Percentiles rank a stretch among this genome's conserved stretches.
Evolutionary conservation across 2,329 filamentous ascomycete genomes (phyloP).

Genomic region (Aspergillus sp.): DNA sequence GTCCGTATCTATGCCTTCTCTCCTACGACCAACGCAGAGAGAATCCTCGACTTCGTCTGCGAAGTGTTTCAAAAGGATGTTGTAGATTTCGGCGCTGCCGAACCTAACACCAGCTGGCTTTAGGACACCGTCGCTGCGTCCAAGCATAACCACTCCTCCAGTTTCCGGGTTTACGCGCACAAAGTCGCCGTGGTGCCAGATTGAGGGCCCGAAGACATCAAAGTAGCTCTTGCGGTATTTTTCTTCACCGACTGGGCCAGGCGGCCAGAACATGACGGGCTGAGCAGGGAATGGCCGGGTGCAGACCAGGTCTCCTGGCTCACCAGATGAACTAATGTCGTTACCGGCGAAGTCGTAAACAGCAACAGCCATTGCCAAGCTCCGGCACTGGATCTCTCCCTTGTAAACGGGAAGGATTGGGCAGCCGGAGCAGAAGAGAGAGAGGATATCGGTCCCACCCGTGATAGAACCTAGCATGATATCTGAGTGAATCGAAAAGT

Average conservation of each 20-base stretch:
- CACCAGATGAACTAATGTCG: slow-evolving; percentile 60
- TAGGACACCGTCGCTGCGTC: slow-evolving; percentile 85
- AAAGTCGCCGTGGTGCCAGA: slow-evolving; percentile 96
- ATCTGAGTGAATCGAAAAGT: slow-evolving; percentile 73
- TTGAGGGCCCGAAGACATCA: slow-evolving; percentile 66
- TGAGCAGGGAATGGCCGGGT: slow-evolving; percentile 84
- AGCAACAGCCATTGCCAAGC: slow-evolving; percentile 74
- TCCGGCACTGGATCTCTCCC: slow-evolving; percentile 76
- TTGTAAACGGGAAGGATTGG: slow-evolving; percentile 70
- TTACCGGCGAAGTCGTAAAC: slow-evolving; percentile 57
- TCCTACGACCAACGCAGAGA: slow-evolving; percentile 77
- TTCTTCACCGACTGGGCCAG: slow-evolving; percentile 64
- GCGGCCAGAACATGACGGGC: slow-evolving; percentile 79
- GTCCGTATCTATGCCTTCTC: slow-evolving; percentile 68
- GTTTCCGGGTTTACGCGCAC: slow-evolving; percentile 69
- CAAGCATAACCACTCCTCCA: slow-evolving; percentile 84
- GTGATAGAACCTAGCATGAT: slow-evolving; percentile 92
- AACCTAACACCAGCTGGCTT: slow-evolving; percentile 92
- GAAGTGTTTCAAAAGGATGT: slow-evolving; percentile 84
- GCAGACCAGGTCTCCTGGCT: slow-evolving; percentile 87
- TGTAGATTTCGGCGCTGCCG: slow-evolving; percentile 94
- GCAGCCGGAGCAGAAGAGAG: slow-evolving; percentile 84
- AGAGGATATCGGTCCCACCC: slow-evolving; percentile 94
- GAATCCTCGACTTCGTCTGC: slow-evolving; percentile 76
- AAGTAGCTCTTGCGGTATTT: slow-evolving; percentile 88